Evolutionary conservation across 202 grass and related monocot genomes (phyloP), one percentile per base, ranked within the genome.

Genomic region (Musa balbisiana): DNA sequence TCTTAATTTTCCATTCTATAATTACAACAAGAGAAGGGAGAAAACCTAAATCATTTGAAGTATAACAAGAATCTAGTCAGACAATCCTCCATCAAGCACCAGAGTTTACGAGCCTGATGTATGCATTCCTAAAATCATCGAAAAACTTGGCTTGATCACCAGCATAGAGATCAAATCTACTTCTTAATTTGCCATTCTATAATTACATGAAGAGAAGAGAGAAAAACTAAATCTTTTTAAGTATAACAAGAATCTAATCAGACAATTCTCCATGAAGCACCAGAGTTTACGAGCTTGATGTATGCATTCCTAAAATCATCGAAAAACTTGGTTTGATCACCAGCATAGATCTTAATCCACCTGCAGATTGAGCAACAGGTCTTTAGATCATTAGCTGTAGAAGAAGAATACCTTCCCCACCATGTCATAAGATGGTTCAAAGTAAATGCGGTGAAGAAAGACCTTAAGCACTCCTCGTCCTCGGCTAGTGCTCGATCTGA

Each of bases 401-500:
- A 8, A 11, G 14, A 23, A 52, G 13, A 53, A 3, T 72, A 9
- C 33, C 12, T 53, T 53, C 33, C 33, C 33, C 5, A 43, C 33
- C 33, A 43, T 5, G 5, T 43, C 33, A 43, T 43, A 8, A 43
- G 4, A 6, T 43, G 33, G 33, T 43, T 8, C 33, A 43, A 43
- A 43, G 33, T 43, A 43, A 43, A 43, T 43, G 5, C 8, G 33
- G 33, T 43, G 59, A 59, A 83, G 63, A 60, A 69, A 75, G 78
- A 93, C 91, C 94, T 89, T 77, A 93, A 89, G 75, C 90, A 93
- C 77, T 93, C 88, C 21, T 93, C 88, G 78, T 98, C 91, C 84
- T 98, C 87, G 1, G 84, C 76, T 50, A 93, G 83, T 64, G 88
- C 88, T 80, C 94, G 83, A 73, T 98, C 90, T 51, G 88, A 91